Evolutionary conservation across 1,284 basidiomycete genomes (phyloP), one percentile per base, ranked within the genome.

Genomic region (Sparassis latifolia): DNA sequence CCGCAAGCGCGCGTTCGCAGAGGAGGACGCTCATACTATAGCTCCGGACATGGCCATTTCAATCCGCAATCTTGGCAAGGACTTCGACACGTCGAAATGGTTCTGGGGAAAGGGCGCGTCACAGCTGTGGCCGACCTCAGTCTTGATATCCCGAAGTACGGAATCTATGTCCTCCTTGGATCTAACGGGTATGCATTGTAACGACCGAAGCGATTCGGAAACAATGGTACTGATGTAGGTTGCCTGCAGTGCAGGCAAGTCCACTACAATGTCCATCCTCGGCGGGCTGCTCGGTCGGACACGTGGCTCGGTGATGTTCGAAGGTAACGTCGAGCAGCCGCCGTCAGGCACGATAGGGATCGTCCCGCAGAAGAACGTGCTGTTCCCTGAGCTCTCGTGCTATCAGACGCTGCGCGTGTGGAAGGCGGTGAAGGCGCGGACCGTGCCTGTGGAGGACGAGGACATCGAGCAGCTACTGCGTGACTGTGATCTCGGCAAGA

Each of bases 341-440:
- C 72, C 79, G 2, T 77, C 77, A 0, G 85, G 86, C 2, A 76
- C 75, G 0, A 66, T 91, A 10, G 88, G 89, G 7, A 82, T 91
- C 48, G 88, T 90, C 0, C 85, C 86, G 0, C 89, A 91, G 67
- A 88, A 87, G 69, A 89, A 91, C 57, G 87, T 92, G 2, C 72
- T 92, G 1, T 89, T 89, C 67, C 79, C 86, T 2, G 86, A 91
- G 52, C 71, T 92, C 29, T 79, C 82, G 1, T 89, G 86, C 60
- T 71, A 80, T 48, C 82, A 91, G 65, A 90, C 86, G 3, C 70
- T 91, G 28, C 71, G 74, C 2, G 74, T 91, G 10, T 91, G 89
- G 88, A 73, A 70, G 33, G 81, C 81, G 3, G 76, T 91, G 60
- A 92, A 92, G 64, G 35, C 49, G 10, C 77, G 77, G 59, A 76